Base-by-base conservation (phyloP, 306 rosid genomes). In the Sicyos edulis region DNA sequence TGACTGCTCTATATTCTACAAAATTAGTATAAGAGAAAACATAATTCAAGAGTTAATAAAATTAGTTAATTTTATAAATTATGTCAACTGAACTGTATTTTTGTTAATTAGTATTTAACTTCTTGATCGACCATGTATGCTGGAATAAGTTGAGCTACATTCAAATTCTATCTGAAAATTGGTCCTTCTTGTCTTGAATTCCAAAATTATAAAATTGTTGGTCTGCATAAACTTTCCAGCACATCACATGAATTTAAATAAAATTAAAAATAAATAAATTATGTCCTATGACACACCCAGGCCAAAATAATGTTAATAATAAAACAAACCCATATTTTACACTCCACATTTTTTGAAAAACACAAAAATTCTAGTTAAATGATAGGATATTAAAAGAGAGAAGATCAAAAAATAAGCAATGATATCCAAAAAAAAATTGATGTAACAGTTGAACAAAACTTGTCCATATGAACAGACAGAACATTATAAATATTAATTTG, bases 131-230 rank as follows among this genome's bases (percentile, higher is more conserved):
- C 2, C 37, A 26, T 26, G 29, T 32, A 4, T 32, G 32, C 32
- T 32, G 2, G 37, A 32, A 2, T 32, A 3, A 32, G 6, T 37
- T 37, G 44, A 37, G 44, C 1, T 37, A 37, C 44, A 37, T 37
- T 37, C 44, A 37, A 37, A 37, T 37, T 37, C 8, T 6, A 5
- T 37, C 8, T 5, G 0, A 37, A 37, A 2, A 45, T 21, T 45
- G 40, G 21, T 45, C 13, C 1, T 3, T 66, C 19, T 21, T 66
- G 72, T 45, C 55, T 37, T 45, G 22, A 12, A 10, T 13, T 19
- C 54, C 71, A 54, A 65, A 45, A 20, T 32, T 32, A n/a, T n/a
- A n/a, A n/a, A n/a, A 66, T 12, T 44, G 45, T 66, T 66, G 72
- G 34, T 19, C 70, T 37, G 32, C 71, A 65, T 8, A 58, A 58